Percentiles rank a stretch among this genome's conserved stretches.
Conservation (phyloP, 2,329 filamentous ascomycete genomes). For the Cytospora mali region DNA sequence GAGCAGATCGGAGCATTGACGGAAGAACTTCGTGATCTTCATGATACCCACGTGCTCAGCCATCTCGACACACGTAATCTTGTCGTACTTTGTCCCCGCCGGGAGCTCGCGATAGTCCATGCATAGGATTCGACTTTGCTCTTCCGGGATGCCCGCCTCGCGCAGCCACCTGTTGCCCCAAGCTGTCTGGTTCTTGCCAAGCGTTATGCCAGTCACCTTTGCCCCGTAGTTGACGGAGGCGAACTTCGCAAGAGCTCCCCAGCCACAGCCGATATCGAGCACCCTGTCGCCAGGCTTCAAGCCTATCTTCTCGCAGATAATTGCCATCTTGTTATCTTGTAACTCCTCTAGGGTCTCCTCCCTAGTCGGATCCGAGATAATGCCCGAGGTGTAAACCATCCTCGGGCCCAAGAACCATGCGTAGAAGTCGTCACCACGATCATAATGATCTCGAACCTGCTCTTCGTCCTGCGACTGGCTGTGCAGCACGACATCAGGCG, state of each 20-base stretch:
- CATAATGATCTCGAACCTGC: slow-evolving; percentile 96
- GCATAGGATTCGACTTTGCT: slow-evolving; percentile 89
- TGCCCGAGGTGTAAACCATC: slow-evolving; percentile 97
- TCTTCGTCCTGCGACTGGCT: slow-evolving; percentile 93
- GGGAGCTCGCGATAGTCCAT: slow-evolving; percentile 97
- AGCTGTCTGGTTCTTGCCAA: slow-evolving; percentile 92
- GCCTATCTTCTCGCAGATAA: slow-evolving; percentile 94
- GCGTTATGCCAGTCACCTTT: slow-evolving; percentile 81
- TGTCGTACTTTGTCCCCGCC: slow-evolving; percentile 73
- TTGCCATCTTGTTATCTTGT: slow-evolving; percentile 94
- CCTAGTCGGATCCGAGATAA: slow-evolving; percentile 82
- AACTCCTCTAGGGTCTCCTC: slow-evolving; percentile 93
- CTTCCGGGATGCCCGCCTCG: slow-evolving; percentile 77
- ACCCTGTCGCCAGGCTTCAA: slow-evolving; percentile 79
- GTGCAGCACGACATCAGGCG: slow-evolving; percentile 90
- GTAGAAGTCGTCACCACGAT: slow-evolving; percentile 97
- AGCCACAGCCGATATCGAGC: slow-evolving; percentile 95
- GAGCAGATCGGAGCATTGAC: slow-evolving; percentile 91
- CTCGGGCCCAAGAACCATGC: slow-evolving; percentile 96
- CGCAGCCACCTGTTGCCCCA: slow-evolving; percentile 93
- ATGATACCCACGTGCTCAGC: slow-evolving; percentile 97
- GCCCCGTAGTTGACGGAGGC: slow-evolving; percentile 90
- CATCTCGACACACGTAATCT: slow-evolving; percentile 98
- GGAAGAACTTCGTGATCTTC: slow-evolving; percentile 78
- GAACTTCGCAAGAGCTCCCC: slow-evolving; percentile 93